A percentile compares a stretch with the other conserved stretches of the same genome.
phyloP scores from a whole-genome alignment of 2,329 filamentous ascomycete genomes.

The Xylariaceae sp. region DNA sequence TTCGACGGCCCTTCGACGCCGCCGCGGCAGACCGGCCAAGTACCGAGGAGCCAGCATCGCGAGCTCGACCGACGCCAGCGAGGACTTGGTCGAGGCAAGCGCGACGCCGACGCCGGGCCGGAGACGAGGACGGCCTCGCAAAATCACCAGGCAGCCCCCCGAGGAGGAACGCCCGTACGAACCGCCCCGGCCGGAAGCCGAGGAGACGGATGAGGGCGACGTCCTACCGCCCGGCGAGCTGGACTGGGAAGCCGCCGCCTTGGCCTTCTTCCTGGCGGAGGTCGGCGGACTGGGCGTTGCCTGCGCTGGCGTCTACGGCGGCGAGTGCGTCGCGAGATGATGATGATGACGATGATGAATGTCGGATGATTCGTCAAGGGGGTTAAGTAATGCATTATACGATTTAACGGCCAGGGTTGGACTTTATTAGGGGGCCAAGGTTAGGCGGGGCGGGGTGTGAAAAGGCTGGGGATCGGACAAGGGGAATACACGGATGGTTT shows the following conservation, averaged over 20 bases:
- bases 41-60: conserved; percentile 28
- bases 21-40: conserved; percentile 21
- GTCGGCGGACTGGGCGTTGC: conserved; percentile 49
- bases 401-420: no score
- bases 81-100: conserved; percentile 7
- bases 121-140: conserved; percentile 28
- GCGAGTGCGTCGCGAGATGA: conserved; percentile 47
- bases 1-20: conserved; percentile 28
- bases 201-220: conserved; percentile 44
- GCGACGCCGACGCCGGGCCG: conserved; percentile 6
- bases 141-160: conserved; percentile 19
- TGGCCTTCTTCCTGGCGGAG: conserved; percentile 50
- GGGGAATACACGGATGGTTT: neutral
- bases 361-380: neutral
- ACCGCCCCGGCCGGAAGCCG: conserved; percentile 39
- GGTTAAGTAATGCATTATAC: no score
- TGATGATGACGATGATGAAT: no score
- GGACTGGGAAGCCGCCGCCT: conserved; percentile 51
- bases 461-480: neutral
- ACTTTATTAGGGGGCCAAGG: no score
- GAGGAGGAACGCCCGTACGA: conserved; percentile 42
- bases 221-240: conserved; percentile 43
- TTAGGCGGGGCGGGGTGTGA: no score
- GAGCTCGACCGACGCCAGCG: conserved; percentile 26
- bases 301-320: conserved; percentile 50